Evolutionary conservation across 176 grass and related monocot species (phyloP), one percentile per base, ranked within the genome.

Genomic region (Avena atlantica): DNA sequence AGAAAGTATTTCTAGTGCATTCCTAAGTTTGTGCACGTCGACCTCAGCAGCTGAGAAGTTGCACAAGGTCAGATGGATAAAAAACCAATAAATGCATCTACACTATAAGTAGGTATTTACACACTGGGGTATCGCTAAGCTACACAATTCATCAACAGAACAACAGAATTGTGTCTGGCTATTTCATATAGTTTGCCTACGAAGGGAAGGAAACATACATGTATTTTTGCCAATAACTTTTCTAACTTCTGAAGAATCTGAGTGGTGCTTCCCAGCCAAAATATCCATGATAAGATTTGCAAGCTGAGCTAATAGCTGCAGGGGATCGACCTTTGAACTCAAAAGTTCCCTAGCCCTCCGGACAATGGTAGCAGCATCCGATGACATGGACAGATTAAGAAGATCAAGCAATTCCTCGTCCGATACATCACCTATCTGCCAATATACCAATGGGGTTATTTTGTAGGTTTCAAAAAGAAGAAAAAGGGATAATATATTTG

Each of bases 1-100:
- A 86, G 92, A 91, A 85, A 98, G 96, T 94, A 98, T 94, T 92
- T 98, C 92, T 86, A 98, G 58, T 42, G 91, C 96, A 84, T 91
- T 91, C 83, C 76, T 91, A 68, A 98, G 90, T 83, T 89, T 98
- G 48, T 91, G 90, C 52, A 78, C 80, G 70, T 85, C 88, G 11
- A 92, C 80, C 62, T 89, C 91, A 78, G 85, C 89, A 88, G 92
- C 95, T 97, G 93, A 53, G 40, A 74, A 67, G 12, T 60, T 73
- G 17, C 24, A 61, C 13, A 72, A 64, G 12, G 60, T 89, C 48
- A 87, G 69, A 71, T 36, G 67, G 45, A 87, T 45, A 71, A 53
- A 57, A 42, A 86, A 83, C 60, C 21, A 65, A 37, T 11, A 79
- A 12, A 24, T 47, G 11, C 9, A 7, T n/a, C 5, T 59, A 50